Percentiles rank a stretch among this genome's conserved stretches.
phyloP scores from a whole-genome alignment of 2,329 filamentous ascomycete species.

The Neoscytalidium dimidiatum region DNA sequence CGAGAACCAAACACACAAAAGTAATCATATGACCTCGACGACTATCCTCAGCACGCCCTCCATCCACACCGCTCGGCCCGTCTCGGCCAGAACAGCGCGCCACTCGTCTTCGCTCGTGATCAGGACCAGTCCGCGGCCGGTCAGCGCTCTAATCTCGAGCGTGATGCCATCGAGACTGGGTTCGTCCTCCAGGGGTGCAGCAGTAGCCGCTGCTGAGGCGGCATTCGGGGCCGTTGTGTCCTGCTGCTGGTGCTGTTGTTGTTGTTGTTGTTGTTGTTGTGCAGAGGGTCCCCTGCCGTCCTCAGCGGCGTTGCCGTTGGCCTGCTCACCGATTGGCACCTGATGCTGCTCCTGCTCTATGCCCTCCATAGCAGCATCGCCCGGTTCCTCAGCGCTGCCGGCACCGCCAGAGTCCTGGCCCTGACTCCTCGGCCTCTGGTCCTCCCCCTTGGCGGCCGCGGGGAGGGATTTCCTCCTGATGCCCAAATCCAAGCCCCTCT shows the following conservation, averaged over 20 bases:
- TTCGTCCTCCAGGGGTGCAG: background rate
- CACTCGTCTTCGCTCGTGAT: constrained; percentile 30
- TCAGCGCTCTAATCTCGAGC: constrained; percentile 29
- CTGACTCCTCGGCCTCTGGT: background rate
- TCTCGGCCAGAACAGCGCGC: constrained; percentile 30
- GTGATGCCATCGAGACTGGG: constrained; percentile 17
- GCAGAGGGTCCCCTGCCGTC: background rate
- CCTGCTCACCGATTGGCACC: background rate
- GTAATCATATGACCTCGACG: constrained; percentile 26
- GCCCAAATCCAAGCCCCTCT: background rate
- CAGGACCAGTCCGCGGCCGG: constrained; percentile 26
- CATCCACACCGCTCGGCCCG: constrained; percentile 31
- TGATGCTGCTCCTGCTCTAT: background rate
- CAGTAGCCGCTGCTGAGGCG: background rate
- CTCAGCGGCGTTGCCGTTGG: no score
- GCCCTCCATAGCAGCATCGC: background rate
- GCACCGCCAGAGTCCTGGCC: background rate
- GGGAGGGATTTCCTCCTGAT: background rate
- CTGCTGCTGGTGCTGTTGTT: background rate
- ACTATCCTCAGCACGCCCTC: constrained; percentile 34
- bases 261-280: background rate
- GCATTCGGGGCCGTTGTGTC: background rate
- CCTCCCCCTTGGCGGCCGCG: background rate
- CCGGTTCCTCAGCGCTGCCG: background rate
- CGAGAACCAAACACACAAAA: background rate